Percentiles rank a stretch among this genome's conserved stretches.
Evolutionary conservation across 192 early-diverging fungal species (phyloP).

Genomic region (Rhizoclosmatium globosum): DNA sequence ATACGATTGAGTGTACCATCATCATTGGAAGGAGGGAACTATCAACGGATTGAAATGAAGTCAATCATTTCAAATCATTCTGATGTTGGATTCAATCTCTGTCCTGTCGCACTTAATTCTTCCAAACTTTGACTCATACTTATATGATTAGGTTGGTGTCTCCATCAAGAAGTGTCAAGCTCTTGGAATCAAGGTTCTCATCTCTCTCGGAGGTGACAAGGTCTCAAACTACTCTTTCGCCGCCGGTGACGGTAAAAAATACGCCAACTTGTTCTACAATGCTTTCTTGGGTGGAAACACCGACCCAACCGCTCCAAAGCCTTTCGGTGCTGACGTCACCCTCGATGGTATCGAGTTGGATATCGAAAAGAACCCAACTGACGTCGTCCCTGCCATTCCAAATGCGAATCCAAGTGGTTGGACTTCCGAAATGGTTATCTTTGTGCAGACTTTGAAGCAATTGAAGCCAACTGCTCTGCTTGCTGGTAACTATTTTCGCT

Average conservation of each 20-base stretch:
- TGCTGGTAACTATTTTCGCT: neutral
- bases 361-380: slow-evolving; percentile 34
- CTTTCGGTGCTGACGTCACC: slow-evolving; percentile 39
- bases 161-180: slow-evolving; percentile 38
- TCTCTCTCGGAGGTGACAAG: slow-evolving; percentile 43
- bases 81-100: neutral
- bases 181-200: slow-evolving; percentile 35
- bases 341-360: slow-evolving; percentile 47
- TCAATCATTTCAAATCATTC: neutral
- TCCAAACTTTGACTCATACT: neutral
- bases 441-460: neutral
- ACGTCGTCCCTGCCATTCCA: neutral
- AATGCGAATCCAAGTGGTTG: neutral
- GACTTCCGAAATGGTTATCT: slow-evolving; percentile 22
- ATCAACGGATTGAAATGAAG: too few relatives aligned
- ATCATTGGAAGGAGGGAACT: too few relatives aligned
- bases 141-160: slow-evolving; percentile 17
- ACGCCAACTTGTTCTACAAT: slow-evolving; percentile 40
- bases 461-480: slow-evolving; percentile 8
- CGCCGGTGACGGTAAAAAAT: slow-evolving; percentile 34
- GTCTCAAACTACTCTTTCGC: slow-evolving; percentile 42
- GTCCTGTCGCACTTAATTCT: neutral
- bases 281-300: slow-evolving; percentile 43
- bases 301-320: slow-evolving; percentile 11
- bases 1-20: too few relatives aligned